phyloP scores from a whole-genome alignment of 495 filamentous ascomycete species.

The Hypoxylon trugodes region DNA sequence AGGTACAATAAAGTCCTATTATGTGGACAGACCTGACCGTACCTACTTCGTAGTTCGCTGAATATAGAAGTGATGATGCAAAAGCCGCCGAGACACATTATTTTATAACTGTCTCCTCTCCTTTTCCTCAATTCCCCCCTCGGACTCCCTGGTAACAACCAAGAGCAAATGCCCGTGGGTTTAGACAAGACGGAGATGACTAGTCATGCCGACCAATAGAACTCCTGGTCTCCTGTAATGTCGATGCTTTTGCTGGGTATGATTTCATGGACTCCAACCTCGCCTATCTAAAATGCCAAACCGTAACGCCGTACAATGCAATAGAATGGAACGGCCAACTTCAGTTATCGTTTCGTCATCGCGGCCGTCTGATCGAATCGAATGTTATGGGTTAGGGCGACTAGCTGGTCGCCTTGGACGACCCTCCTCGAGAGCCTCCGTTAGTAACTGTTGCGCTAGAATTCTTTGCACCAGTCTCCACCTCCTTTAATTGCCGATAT shows the following conservation, averaged over 20 bases:
- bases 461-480: constrained; percentile 39
- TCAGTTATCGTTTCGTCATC: constrained; percentile 1
- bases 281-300: constrained; percentile 43
- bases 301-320: constrained; percentile 46
- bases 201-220: constrained; percentile 37
- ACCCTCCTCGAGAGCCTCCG: constrained; percentile 34
- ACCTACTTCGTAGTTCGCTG: neutral
- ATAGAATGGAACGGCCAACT: constrained; percentile 28
- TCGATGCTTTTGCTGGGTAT: constrained; percentile 48
- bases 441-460: constrained; percentile 32
- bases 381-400: neutral
- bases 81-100: constrained; percentile 3
- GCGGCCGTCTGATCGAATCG: neutral
- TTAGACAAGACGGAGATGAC: constrained; percentile 36
- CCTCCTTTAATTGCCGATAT: constrained; percentile 44
- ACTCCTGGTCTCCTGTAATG: constrained; percentile 44
- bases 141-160: constrained; percentile 6
- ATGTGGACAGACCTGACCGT: neutral
- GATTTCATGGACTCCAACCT: constrained; percentile 42
- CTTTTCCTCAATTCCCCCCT: constrained; percentile 4
- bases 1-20: neutral
- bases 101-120: constrained; percentile 9
- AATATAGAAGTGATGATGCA: neutral
- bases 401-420: constrained; percentile 33
- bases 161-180: constrained; percentile 19